phyloP scores from a whole-genome alignment of 1,284 basidiomycete species.

The Trametes polyzona region DNA sequence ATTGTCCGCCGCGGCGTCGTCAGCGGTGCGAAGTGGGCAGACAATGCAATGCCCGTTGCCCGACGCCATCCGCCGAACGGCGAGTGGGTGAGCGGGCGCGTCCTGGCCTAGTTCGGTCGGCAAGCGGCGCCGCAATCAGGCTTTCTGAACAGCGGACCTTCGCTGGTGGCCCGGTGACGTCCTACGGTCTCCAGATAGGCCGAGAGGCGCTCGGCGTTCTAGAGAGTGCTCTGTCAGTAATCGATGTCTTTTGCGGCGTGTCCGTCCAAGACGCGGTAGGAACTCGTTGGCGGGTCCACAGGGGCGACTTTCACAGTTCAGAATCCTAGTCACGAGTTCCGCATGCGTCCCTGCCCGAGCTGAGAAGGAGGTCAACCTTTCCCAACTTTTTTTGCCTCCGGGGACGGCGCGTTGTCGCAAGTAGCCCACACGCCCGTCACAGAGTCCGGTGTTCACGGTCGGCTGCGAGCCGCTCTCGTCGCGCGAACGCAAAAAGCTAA shows the following conservation, averaged over 20 bases:
- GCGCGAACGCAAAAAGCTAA: background rate
- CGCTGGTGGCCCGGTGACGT: background rate
- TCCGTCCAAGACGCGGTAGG: too few species aligned
- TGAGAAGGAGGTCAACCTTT: too few species aligned
- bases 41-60: background rate
- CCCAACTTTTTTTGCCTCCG: too few species aligned
- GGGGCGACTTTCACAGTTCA: too few species aligned
- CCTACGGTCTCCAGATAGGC: background rate
- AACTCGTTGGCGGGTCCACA: too few species aligned
- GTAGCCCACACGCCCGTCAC: background rate
- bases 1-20: background rate
- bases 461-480: background rate
- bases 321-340: too few species aligned
- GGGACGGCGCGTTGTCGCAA: too few species aligned
- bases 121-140: slow-evolving; percentile 1
- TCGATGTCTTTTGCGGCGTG: too few species aligned
- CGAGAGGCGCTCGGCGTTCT: background rate
- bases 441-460: background rate
- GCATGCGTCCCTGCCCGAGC: too few species aligned
- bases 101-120: background rate
- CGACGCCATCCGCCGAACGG: too few species aligned
- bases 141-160: background rate
- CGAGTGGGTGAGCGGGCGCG: background rate
- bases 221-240: too few species aligned
- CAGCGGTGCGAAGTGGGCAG: too few species aligned